Evolutionary conservation across 2,329 filamentous ascomycete species (phyloP).

Genomic region (Leptographium wingfieldii): DNA sequence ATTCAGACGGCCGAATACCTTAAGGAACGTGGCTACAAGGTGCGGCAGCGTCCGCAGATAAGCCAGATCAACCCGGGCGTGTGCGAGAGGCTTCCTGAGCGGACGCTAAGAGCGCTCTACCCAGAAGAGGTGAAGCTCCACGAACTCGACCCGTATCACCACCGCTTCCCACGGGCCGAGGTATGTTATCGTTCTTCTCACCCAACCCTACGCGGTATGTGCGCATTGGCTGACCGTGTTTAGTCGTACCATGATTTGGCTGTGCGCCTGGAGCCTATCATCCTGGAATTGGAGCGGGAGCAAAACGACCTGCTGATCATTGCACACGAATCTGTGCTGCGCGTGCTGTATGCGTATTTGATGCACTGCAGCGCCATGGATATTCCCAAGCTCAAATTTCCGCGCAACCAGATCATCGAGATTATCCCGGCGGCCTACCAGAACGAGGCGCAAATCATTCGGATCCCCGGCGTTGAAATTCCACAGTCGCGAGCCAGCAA

Average conservation of each 20-base stretch:
- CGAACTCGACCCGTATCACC: conserved; percentile 89
- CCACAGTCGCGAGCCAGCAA: conserved; percentile 6
- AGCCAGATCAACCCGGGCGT: conserved; percentile 94
- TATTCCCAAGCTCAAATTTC: conserved; percentile 86
- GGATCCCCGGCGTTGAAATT: conserved; percentile 54
- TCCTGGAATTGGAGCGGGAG: conserved; percentile 91
- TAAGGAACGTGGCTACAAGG: conserved; percentile 67
- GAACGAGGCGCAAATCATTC: conserved; percentile 84
- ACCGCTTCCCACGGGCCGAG: conserved; percentile 89
- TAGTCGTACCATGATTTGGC: conserved; percentile 97
- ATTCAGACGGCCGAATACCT: conserved; percentile 80
- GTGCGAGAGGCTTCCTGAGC: conserved; percentile 85
- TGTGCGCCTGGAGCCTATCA: conserved; percentile 95
- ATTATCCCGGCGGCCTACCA: conserved; percentile 97
- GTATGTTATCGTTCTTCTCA: conserved; percentile 31
- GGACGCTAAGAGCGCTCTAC: conserved; percentile 66
- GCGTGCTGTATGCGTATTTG: conserved; percentile 90
- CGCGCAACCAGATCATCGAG: conserved; percentile 94
- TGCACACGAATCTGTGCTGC: conserved; percentile 92
- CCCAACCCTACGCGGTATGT: neutral
- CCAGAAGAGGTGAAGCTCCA: conserved; percentile 90
- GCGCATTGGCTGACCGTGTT: neutral
- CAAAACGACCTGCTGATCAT: conserved; percentile 97
- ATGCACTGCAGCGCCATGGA: conserved; percentile 97
- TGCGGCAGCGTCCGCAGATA: conserved; percentile 89